Conservation (phyloP, 139 green algal genomes). For the Closterium sp. region DNA sequence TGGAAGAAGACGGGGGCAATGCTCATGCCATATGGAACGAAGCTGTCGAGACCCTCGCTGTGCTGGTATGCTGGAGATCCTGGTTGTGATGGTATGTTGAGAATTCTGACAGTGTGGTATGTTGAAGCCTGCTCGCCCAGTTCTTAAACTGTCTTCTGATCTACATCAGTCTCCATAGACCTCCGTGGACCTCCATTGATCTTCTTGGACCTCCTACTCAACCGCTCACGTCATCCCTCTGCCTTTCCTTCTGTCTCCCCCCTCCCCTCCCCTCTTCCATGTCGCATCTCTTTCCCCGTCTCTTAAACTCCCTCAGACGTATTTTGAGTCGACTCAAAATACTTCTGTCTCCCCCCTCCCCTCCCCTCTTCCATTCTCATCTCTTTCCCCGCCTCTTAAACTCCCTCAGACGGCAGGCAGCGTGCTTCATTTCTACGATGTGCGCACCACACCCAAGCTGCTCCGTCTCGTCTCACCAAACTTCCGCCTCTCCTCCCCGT, state of each 20-base stretch:
- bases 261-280: no score
- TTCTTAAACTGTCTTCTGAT: background rate
- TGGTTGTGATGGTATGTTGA: background rate
- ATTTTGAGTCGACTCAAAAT: no score
- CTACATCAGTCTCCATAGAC: no score
- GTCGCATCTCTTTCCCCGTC: no score
- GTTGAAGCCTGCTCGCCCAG: background rate
- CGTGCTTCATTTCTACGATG: background rate
- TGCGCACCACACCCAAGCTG: background rate
- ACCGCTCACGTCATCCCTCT: no score
- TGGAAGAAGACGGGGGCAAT: slow-evolving; percentile 38
- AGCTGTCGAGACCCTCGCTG: slow-evolving; percentile 31
- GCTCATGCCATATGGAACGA: slow-evolving; percentile 36
- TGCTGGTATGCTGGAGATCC: slow-evolving; percentile 29
- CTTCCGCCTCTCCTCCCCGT: background rate
- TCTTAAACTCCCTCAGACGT: no score
- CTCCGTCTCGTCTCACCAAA: background rate
- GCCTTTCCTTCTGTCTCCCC: no score
- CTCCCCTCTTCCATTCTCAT: background rate
- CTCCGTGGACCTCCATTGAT: background rate
- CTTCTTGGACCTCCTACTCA: background rate
- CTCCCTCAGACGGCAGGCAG: background rate
- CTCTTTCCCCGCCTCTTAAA: background rate
- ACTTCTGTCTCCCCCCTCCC: background rate
- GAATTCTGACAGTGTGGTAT: background rate